phyloP scores from a whole-genome alignment of 176 grass and related monocot genomes.

The Paspalum vaginatum region DNA sequence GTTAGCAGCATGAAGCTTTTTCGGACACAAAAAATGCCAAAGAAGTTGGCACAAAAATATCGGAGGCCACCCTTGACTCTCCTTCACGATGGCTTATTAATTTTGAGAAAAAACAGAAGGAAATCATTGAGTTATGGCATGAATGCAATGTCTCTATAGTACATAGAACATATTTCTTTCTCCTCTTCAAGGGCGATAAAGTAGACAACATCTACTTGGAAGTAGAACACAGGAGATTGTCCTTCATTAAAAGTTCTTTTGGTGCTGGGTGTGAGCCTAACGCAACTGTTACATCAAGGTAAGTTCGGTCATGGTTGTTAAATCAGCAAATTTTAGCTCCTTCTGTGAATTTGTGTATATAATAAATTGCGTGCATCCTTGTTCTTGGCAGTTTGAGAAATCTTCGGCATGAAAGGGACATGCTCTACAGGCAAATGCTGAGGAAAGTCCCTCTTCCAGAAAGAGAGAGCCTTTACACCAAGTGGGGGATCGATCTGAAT shows the following conservation, averaged over 20 bases:
- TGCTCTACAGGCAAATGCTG: constrained; percentile 80
- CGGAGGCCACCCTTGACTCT: constrained; percentile 35
- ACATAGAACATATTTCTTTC: constrained; percentile 89
- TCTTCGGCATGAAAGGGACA: constrained; percentile 77
- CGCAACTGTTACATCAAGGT: constrained; percentile 57
- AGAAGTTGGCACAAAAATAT: constrained; percentile 23
- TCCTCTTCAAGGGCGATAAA: constrained; percentile 87
- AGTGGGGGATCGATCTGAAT: constrained; percentile 70
- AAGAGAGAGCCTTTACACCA: constrained; percentile 68
- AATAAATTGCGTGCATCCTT: neutral
- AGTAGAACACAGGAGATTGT: constrained; percentile 79
- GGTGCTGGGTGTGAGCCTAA: constrained; percentile 34
- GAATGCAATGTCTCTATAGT: constrained; percentile 77
- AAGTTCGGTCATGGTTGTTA: neutral
- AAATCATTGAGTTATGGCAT: constrained; percentile 85
- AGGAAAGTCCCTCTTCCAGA: constrained; percentile 57
- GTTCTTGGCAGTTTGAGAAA: constrained; percentile 58
- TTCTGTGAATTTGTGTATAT: too few species aligned
- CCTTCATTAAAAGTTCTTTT: constrained; percentile 66
- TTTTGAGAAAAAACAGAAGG: constrained; percentile 72
- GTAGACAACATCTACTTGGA: constrained; percentile 85
- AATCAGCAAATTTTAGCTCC: too few species aligned
- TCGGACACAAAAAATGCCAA: constrained; percentile 10
- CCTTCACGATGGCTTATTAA: constrained; percentile 51
- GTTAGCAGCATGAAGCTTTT: constrained; percentile 26